A percentile compares a stretch with the other conserved stretches of the same genome.
Conservation (phyloP, 2,329 filamentous ascomycete genomes). For the Botrytis galanthina region DNA sequence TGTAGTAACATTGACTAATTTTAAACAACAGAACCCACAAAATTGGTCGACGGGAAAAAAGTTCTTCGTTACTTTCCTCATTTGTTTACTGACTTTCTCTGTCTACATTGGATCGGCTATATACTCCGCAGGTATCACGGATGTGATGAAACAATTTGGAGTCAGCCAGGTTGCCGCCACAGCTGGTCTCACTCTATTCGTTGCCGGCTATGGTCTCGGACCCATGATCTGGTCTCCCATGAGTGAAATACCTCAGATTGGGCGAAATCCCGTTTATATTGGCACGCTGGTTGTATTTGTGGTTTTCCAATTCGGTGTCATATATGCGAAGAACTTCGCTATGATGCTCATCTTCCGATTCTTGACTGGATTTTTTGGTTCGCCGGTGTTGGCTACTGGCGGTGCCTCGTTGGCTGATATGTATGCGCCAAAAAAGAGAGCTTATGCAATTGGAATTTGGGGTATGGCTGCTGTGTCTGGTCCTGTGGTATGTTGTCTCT, state of each 20-base stretch:
- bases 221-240: conserved; percentile 65
- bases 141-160: conserved; percentile 52
- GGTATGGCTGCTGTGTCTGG: conserved; percentile 47
- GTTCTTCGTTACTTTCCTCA: conserved; percentile 45
- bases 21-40: conserved; percentile 50
- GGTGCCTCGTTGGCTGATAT: conserved; percentile 51
- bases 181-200: conserved; percentile 59
- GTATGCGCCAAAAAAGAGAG: conserved; percentile 50
- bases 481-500: conserved; percentile 42
- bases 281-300: conserved; percentile 66
- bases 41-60: conserved; percentile 51
- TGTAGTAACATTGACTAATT: neutral
- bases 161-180: conserved; percentile 52
- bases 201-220: conserved; percentile 60
- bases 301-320: conserved; percentile 48
- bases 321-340: conserved; percentile 50
- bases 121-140: conserved; percentile 46
- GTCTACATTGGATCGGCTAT: conserved; percentile 52
- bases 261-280: conserved; percentile 66
- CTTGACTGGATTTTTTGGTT: conserved; percentile 61
- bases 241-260: conserved; percentile 63
- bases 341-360: conserved; percentile 58
- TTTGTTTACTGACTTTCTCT: conserved; percentile 56
- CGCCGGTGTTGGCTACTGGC: conserved; percentile 60
- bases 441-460: conserved; percentile 59